Base-by-base conservation (phyloP, 2,329 filamentous ascomycete species). In the Neofusicoccum ribis region DNA sequence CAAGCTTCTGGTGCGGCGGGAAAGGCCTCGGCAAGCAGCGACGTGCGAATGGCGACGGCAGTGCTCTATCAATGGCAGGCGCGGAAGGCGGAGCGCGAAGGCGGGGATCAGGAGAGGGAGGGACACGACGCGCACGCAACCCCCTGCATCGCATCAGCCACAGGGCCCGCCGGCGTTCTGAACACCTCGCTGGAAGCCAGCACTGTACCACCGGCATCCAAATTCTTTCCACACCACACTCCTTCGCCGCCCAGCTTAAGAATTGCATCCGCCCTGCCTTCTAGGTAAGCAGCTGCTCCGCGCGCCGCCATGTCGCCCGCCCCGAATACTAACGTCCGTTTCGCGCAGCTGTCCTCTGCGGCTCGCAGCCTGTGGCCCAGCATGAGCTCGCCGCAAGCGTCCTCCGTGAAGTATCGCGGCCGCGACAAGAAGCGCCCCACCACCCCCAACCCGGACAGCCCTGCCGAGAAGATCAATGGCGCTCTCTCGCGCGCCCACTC, bases 381-480 rank as follows among this genome's bases (percentile, higher is more conserved):
- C 63, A 64, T 64, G 63, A 58, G 51, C 34, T 64, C 61, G 50
- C 50, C 54, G 51, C 41, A 49, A 41, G 20, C 63, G 44, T 27
- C 52, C 63, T 14, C 36, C 60, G 72, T 78, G 67, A 73, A 75
- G 72, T 75, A 78, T 70, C 75, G 76, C 67, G 70, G 69, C 65
- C 69, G 72, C 64, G 77, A 78, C 68, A 75, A 78, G 71, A 78
- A 77, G 70, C 72, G 72, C 49, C 71, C 75, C 31, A 72, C 73
- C 34, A 76, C 76, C 36, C 76, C 76, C 11, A 77, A 74, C 65
- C 72, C 73, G 20, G 74, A 76, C 51, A 58, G 47, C 34, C 41
- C 56, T 3, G 17, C n/a, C 4, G 66, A 67, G 60, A 76, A 76
- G 64, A 68, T 67, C 36, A 60, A 70, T 64, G 69, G 71, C 66